These are phyloP conservation scores for Debaryomyces tyrocola DNA, from an alignment of 805 yeast species.

Conservation along the genomic window DNA sequence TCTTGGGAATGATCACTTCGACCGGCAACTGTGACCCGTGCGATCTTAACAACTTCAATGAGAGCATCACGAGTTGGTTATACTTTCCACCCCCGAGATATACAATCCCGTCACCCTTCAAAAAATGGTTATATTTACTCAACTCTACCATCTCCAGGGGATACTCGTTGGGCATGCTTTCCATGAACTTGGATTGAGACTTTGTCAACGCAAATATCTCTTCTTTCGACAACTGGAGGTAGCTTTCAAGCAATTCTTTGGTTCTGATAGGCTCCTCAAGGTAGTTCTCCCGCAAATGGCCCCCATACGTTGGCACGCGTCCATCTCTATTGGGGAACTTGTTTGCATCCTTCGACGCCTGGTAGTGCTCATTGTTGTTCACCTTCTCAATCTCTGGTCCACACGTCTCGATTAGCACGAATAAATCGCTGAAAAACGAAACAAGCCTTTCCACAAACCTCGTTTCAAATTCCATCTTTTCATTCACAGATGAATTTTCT, in stretches of 20 bases:
- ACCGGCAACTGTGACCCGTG: slow-evolving; percentile 36
- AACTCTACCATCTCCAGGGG: slow-evolving; percentile 20
- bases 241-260: slow-evolving; percentile 21
- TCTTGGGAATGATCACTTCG: slow-evolving; percentile 35
- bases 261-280: slow-evolving; percentile 28
- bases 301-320: slow-evolving; percentile 30
- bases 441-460: slow-evolving; percentile 15
- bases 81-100: slow-evolving; percentile 38
- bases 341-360: slow-evolving; percentile 14
- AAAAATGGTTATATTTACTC: slow-evolving; percentile 23
- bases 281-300: slow-evolving; percentile 34
- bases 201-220: slow-evolving; percentile 19
- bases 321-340: slow-evolving; percentile 22
- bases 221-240: slow-evolving; percentile 15
- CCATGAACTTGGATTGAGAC: slow-evolving; percentile 22
- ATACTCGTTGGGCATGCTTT: slow-evolving; percentile 19
- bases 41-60: slow-evolving; percentile 32
- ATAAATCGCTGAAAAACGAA: slow-evolving; percentile 19
- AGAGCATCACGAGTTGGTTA: slow-evolving; percentile 34
- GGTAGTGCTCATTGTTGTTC: slow-evolving; percentile 29
- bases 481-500: not conserved
- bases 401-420: slow-evolving; percentile 16
- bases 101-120: slow-evolving; percentile 42
- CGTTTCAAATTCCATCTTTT: slow-evolving; percentile 11
- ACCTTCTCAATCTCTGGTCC: slow-evolving; percentile 21